Percentiles rank a stretch among this genome's conserved stretches.
phyloP scores from a whole-genome alignment of 2,329 filamentous ascomycete species.

The Chalaropsis thielavioides region DNA sequence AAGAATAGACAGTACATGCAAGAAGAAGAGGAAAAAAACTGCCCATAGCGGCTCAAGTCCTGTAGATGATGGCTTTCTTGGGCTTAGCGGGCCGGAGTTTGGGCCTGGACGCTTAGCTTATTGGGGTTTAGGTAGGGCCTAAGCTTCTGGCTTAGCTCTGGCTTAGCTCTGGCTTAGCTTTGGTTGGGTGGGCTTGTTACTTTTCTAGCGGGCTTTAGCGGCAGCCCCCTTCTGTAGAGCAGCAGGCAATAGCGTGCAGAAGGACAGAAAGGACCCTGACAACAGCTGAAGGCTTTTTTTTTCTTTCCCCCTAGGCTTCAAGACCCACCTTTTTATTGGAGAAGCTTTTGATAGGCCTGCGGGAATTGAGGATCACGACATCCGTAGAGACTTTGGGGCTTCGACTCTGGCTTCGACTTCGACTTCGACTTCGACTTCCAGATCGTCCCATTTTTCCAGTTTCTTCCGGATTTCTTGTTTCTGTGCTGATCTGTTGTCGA shows the following conservation, averaged over 20 bases:
- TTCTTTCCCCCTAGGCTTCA: neutral
- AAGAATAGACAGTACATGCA: neutral
- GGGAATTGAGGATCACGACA: no score
- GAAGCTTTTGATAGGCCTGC: no score
- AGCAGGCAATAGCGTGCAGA: neutral
- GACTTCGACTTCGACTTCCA: slow-evolving; percentile 3
- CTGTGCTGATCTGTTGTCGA: neutral
- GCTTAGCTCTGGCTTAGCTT: neutral
- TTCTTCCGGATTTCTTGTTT: neutral
- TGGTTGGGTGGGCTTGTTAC: neutral
- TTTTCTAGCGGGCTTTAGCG: neutral
- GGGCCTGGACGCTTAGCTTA: neutral
- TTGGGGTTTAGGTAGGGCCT: neutral
- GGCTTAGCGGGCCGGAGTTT: neutral
- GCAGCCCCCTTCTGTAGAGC: neutral
- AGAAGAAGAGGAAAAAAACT: neutral
- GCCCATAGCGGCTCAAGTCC: slow-evolving; percentile 1
- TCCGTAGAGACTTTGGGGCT: neutral
- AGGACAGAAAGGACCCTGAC: neutral
- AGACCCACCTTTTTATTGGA: neutral
- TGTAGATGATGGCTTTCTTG: neutral
- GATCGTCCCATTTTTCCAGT: neutral
- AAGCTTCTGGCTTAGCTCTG: neutral
- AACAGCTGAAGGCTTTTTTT: neutral
- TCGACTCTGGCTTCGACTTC: neutral